A percentile compares a stretch with the other conserved stretches of the same genome.
Evolutionary conservation across 208 protist species (phyloP).

Genomic region (Phytomonas francai): DNA sequence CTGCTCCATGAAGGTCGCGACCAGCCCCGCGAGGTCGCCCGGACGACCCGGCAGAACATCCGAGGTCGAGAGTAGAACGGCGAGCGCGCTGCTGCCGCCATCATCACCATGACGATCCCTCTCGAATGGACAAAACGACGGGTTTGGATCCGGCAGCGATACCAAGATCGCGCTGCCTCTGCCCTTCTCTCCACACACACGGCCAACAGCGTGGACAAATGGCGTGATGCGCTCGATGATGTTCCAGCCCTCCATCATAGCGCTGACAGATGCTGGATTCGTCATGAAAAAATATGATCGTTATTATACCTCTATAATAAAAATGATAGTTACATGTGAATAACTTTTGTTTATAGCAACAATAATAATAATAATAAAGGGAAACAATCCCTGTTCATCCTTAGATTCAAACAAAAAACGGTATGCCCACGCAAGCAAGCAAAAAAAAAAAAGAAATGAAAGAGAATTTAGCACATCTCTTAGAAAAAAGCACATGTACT

Average conservation of each 20-base stretch:
- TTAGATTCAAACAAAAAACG: too few species aligned
- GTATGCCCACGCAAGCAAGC: too few species aligned
- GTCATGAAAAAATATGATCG: neutral
- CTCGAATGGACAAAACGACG: neutral
- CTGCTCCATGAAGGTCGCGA: slow-evolving; percentile 72
- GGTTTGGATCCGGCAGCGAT: slow-evolving; percentile 7
- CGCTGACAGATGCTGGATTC: neutral
- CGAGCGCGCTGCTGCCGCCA: slow-evolving; percentile 14
- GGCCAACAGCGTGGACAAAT: slow-evolving; percentile 75
- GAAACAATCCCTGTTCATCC: neutral
- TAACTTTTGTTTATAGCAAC: neutral
- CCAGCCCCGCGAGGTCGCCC: slow-evolving; percentile 11
- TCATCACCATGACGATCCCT: neutral
- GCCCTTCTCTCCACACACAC: slow-evolving; percentile 31
- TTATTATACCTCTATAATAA: neutral
- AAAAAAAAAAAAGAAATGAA: slow-evolving; percentile 4
- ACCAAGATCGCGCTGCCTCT: slow-evolving; percentile 69
- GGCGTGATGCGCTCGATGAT: slow-evolving; percentile 67
- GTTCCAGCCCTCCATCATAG: slow-evolving; percentile 40
- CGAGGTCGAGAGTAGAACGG: slow-evolving; percentile 72
- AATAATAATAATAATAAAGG: neutral
- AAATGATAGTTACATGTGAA: neutral
- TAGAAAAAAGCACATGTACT: neutral
- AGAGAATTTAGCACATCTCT: neutral
- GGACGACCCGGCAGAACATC: slow-evolving; percentile 45